phyloP scores from a whole-genome alignment of 371 early-diverging fungal species.

The Dentiscutata heterogama region DNA sequence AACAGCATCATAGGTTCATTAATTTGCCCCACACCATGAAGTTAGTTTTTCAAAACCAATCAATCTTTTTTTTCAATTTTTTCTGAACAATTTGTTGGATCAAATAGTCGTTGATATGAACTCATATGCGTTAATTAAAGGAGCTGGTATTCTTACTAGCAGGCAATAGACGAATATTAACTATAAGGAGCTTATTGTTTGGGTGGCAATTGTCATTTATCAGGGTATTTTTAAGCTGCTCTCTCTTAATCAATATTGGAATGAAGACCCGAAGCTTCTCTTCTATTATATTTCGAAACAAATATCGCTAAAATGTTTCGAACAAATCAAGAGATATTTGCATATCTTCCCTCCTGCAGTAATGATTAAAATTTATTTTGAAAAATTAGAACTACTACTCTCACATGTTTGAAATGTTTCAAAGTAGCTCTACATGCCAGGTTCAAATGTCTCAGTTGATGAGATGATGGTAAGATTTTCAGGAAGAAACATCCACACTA shows the following conservation, averaged over 20 bases:
- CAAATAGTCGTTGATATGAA: background rate
- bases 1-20: background rate
- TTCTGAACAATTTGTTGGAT: background rate
- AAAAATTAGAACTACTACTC: constrained; percentile 40
- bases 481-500: constrained; percentile 45
- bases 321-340: constrained; percentile 12
- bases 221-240: constrained; percentile 2
- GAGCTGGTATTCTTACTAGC: background rate
- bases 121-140: constrained; percentile 17
- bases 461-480: constrained; percentile 49
- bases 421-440: constrained; percentile 40
- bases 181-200: background rate
- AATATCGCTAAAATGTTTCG: background rate
- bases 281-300: background rate
- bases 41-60: constrained; percentile 2
- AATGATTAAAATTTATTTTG: constrained; percentile 8
- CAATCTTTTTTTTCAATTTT: constrained; percentile 20
- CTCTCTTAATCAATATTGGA: constrained; percentile 27
- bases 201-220: constrained; percentile 14
- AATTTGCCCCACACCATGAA: background rate
- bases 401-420: constrained; percentile 20
- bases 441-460: constrained; percentile 41
- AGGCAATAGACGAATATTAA: background rate
- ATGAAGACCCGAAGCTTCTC: background rate
- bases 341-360: background rate